These are phyloP conservation scores for Malania oleifera DNA, from an alignment of 164 flowering plant species.

Conservation along the genomic window DNA sequence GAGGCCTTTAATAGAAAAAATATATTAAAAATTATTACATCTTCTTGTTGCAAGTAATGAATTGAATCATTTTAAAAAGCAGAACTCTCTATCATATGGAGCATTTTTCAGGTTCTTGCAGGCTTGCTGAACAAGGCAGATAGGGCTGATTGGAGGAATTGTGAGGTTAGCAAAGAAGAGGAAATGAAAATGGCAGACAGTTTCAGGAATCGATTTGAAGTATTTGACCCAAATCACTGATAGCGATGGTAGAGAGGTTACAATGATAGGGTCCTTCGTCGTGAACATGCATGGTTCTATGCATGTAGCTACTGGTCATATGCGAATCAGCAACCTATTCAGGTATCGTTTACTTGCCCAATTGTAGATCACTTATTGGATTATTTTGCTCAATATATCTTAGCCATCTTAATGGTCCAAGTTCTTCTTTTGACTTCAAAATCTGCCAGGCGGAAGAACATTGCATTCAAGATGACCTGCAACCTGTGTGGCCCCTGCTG, in stretches of 20 bases:
- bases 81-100: not conserved
- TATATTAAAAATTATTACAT: not conserved
- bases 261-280: no score
- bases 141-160: constrained; percentile 89
- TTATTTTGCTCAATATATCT: no score
- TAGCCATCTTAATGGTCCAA: no score
- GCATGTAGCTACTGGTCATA: not conserved
- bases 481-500: no score
- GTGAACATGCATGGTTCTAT: not conserved
- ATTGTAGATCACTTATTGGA: no score
- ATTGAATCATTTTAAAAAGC: not conserved
- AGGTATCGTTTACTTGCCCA: not conserved
- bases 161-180: constrained; percentile 69
- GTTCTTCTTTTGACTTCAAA: no score
- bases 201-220: constrained; percentile 61
- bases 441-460: no score
- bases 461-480: no score
- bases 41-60: not conserved
- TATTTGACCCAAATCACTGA: constrained; percentile 58
- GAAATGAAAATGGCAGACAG: constrained; percentile 55
- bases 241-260: not conserved
- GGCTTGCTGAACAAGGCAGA: constrained; percentile 70
- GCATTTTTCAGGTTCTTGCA: constrained; percentile 69
- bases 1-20: no score
- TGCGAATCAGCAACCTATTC: not conserved